Base-by-base conservation (phyloP, 345 rosid genomes). In the Dimocarpus longan region DNA sequence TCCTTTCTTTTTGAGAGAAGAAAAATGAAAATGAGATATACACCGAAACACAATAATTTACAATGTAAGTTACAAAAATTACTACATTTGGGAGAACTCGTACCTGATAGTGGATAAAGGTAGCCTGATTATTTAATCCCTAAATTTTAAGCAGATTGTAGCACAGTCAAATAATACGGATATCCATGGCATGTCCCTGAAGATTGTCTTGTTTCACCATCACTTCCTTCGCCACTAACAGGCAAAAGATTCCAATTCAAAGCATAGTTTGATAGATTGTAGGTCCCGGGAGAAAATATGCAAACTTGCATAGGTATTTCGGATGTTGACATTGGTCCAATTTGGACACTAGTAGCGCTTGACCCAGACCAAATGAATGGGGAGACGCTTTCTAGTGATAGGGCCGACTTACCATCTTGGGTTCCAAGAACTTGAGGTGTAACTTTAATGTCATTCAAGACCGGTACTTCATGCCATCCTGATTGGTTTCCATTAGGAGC, bases 281-380 rank as follows among this genome's bases (percentile, higher is more conserved):
- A 93, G 28, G 88, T 79, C 50, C 99, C 98, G 0, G 98, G 97
- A 64, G 91, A 85, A 76, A 96, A 94, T 74, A 90, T 81, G 24
- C 91, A 91, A 70, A 94, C 80, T 89, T 87, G 88, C 81, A 94
- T 90, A 22, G 93, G 90, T 80, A 93, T 82, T 84, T 86, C 89
- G 0, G 73, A 54, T 11, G 88, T 81, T 21, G 98, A 93, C 77
- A 80, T 56, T 16, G 99, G 93, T 80, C 84, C 86, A 64, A 92
- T 80, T 75, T 44, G 81, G 74, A 89, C 81, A 71, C 81, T 90
- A 68, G 93, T 92, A 37, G 89, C 87, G 80, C 95, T 92, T 66
- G 97, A 84, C 56, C 93, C 97, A 60, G 91, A 89, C 99, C 98
- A 96, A 59, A 91, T 81, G 83, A 90, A 90, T 1, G 96, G 92